Evolutionary conservation across 2,329 filamentous ascomycete genomes (phyloP).

Genomic region (Xylariaceae sp.): DNA sequence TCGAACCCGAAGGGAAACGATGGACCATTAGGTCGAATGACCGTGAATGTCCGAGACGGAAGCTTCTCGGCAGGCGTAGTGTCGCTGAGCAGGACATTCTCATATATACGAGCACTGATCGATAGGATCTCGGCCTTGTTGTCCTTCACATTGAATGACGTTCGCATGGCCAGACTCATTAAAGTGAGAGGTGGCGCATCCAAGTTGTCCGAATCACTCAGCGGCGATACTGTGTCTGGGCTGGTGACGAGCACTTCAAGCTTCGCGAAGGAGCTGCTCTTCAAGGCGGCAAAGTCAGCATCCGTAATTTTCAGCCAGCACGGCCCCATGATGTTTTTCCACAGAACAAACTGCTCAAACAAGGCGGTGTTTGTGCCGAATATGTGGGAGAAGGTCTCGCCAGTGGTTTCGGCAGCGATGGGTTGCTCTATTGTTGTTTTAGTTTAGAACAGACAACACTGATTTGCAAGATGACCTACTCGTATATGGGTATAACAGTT

Average conservation of each 20-base stretch:
- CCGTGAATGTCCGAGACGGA: conserved; percentile 85
- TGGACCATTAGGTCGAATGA: conserved; percentile 76
- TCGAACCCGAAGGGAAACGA: conserved; percentile 88
- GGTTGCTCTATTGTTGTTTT: conserved; percentile 52
- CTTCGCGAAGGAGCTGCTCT: conserved; percentile 96
- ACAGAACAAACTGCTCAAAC: conserved; percentile 97
- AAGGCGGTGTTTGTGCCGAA: conserved; percentile 92
- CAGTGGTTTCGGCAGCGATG: conserved; percentile 67
- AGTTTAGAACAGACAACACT: conserved; percentile 12
- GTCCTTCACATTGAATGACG: conserved; percentile 81
- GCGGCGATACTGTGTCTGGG: conserved; percentile 69
- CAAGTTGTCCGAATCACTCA: conserved; percentile 75
- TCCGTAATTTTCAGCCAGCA: conserved; percentile 93
- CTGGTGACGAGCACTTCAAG: conserved; percentile 81
- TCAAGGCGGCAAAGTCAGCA: conserved; percentile 78
- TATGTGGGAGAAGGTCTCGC: conserved; percentile 89
- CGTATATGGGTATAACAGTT: conserved; percentile 92
- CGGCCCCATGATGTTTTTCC: conserved; percentile 98
- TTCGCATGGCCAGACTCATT: conserved; percentile 92
- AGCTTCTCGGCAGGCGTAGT: conserved; percentile 86
- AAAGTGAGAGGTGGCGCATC: conserved; percentile 85
- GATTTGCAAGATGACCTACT: conserved; percentile 46
- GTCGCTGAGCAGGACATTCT: conserved; percentile 82
- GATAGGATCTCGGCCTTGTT: conserved; percentile 97
- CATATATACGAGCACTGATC: conserved; percentile 88